Percentiles rank a stretch among this genome's conserved stretches.
phyloP scores from a whole-genome alignment of 1,139 yeast genomes.

The Geotrichum fermentans region DNA sequence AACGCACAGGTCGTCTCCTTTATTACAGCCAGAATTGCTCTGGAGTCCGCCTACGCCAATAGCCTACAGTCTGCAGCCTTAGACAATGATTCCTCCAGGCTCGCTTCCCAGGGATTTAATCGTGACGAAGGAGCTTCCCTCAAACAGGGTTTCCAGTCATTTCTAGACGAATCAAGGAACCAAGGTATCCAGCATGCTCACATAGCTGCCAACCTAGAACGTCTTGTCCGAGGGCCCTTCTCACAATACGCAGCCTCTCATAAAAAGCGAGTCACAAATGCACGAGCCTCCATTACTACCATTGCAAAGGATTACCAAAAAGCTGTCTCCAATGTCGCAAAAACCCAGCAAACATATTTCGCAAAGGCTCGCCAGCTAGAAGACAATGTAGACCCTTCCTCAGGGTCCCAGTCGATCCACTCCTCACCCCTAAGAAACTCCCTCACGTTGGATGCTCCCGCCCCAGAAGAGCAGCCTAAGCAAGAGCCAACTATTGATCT shows the following conservation, averaged over 20 bases:
- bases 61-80: slow-evolving; percentile 36
- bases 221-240: slow-evolving; percentile 63
- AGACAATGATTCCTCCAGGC: slow-evolving; percentile 7
- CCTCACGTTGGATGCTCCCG: not conserved
- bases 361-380: slow-evolving; percentile 69
- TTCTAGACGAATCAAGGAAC: slow-evolving; percentile 46
- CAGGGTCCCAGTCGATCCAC: slow-evolving; percentile 6
- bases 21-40: slow-evolving; percentile 59
- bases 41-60: slow-evolving; percentile 60
- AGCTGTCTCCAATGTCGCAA: slow-evolving; percentile 46
- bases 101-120: slow-evolving; percentile 36
- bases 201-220: slow-evolving; percentile 57
- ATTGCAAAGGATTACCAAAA: slow-evolving; percentile 49
- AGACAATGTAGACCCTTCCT: slow-evolving; percentile 36
- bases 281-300: slow-evolving; percentile 48
- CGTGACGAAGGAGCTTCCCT: slow-evolving; percentile 43
- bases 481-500: slow-evolving; percentile 26
- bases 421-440: slow-evolving; percentile 14
- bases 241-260: slow-evolving; percentile 69
- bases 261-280: slow-evolving; percentile 54
- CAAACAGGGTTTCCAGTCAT: slow-evolving; percentile 51
- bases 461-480: not conserved
- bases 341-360: slow-evolving; percentile 60
- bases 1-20: slow-evolving; percentile 59
- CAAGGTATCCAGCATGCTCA: slow-evolving; percentile 64